Evolutionary conservation across 2,329 filamentous ascomycete species (phyloP), one percentile per base, ranked within the genome.

Genomic region (Colletotrichum tanaceti): DNA sequence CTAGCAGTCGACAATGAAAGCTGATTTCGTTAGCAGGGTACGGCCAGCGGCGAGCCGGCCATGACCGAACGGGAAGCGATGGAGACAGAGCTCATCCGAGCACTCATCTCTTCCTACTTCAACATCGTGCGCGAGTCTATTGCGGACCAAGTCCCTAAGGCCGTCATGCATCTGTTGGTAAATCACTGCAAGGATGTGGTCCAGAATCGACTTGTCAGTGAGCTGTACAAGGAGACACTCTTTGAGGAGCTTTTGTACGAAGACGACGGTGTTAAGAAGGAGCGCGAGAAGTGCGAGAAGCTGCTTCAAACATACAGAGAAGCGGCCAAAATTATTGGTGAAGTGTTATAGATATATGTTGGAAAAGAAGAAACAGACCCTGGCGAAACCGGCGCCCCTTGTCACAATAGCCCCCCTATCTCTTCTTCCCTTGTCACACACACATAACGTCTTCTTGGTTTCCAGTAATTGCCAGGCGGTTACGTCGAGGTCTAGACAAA

Each of bases 91-190:
- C 89, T 99, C 47, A 99, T 99, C 78, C 92, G 95, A 54, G 93
- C 94, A 54, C 88, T 99, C 65, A 99, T 99, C 79, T 97, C 93
- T 39, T 98, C 94, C 1, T 99, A 99, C 85, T 99, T 99, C 85
- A 97, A 97, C 79, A 99, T 99, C 76, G 96, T 99, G 54, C 93
- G 96, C 71, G 96, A 99, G 81, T 95, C 93, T n/a, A 97, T 98
- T 75, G 95, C 95, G 52, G 96, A 99, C 78, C 95, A 98, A 82
- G 96, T 99, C 13, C 96, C 96, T 73, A 99, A 99, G 83, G 96
- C 96, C 5, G 92, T 99, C 74, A 99, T 99, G 96, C 96, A 99
- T 79, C 88, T 99, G 54, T 88, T 99, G 41, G 96, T 99, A 77
- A 99, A 99, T 81, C 93, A 98, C 84, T 97, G 93, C 82, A 98